A percentile compares a stretch with the other conserved stretches of the same genome.
These are phyloP conservation scores for Solanum clarkiae DNA, from an alignment of 257 asterid genomes.

Conservation along the genomic window DNA sequence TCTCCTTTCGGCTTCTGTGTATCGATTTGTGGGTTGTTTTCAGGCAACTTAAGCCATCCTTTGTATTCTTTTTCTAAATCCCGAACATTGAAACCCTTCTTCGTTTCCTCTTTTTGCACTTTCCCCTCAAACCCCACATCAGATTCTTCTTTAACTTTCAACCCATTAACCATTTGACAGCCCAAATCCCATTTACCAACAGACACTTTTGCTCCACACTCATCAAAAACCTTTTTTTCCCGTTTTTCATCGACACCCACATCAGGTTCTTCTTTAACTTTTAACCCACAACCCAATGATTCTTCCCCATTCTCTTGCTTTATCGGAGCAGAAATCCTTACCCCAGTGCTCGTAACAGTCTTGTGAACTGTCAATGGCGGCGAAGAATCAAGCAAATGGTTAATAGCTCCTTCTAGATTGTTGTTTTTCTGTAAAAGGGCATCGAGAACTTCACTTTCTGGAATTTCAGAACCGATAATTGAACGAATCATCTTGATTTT, in stretches of 20 bases:
- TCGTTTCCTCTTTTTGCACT: not conserved
- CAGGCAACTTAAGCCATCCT: slow-evolving; percentile 12
- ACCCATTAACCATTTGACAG: not conserved
- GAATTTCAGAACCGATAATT: slow-evolving; percentile 7
- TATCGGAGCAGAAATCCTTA: slow-evolving; percentile 30
- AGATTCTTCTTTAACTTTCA: slow-evolving; percentile 23
- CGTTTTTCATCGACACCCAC: not conserved
- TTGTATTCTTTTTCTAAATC: not conserved
- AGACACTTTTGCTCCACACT: not conserved
- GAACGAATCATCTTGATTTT: slow-evolving; percentile 16
- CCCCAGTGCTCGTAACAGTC: slow-evolving; percentile 46
- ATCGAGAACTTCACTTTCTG: slow-evolving; percentile 11
- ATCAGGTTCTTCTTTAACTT: slow-evolving; percentile 24
- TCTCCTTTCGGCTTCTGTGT: not conserved
- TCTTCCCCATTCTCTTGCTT: not conserved
- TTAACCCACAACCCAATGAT: not conserved
- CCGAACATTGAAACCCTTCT: not conserved
- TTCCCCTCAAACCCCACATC: not conserved
- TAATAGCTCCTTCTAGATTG: slow-evolving; percentile 6
- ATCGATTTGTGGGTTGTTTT: not conserved
- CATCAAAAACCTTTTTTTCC: not conserved
- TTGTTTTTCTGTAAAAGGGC: slow-evolving; percentile 21
- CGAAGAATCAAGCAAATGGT: slow-evolving; percentile 10
- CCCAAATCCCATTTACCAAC: not conserved
- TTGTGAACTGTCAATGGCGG: slow-evolving; percentile 11